phyloP scores from a whole-genome alignment of 2,329 filamentous ascomycete genomes.

The Esteya vermicola region DNA sequence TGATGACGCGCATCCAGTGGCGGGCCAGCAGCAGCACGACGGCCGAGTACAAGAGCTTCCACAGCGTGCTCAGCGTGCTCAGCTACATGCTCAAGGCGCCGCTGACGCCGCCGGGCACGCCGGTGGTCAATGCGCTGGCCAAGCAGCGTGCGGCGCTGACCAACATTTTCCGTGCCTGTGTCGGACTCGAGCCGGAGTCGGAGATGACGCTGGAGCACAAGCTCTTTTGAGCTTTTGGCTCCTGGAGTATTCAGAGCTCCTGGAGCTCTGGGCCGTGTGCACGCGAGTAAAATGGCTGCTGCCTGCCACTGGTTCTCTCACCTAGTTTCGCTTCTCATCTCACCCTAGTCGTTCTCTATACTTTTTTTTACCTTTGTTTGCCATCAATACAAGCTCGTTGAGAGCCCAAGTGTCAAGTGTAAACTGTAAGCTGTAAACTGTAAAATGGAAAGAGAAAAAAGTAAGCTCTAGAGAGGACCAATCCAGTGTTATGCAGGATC shows the following conservation, averaged over 20 bases:
- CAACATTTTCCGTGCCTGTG: slow-evolving; percentile 97
- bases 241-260: too few species aligned
- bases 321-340: neutral
- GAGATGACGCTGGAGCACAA: slow-evolving; percentile 99
- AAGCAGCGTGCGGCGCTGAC: slow-evolving; percentile 92
- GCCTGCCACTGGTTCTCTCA: too few species aligned
- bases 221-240: slow-evolving; percentile 72
- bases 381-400: too few species aligned
- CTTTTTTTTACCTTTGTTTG: too few species aligned
- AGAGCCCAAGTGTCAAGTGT: too few species aligned
- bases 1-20: slow-evolving; percentile 98
- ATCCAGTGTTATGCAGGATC: too few species aligned
- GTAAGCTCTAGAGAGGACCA: too few species aligned
- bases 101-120: slow-evolving; percentile 83
- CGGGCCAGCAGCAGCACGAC: slow-evolving; percentile 42
- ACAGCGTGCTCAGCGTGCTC: slow-evolving; percentile 89
- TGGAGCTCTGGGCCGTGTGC: too few species aligned
- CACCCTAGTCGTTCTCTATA: neutral
- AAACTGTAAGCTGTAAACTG: too few species aligned
- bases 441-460: too few species aligned
- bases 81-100: slow-evolving; percentile 99
- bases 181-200: slow-evolving; percentile 91
- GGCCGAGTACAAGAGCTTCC: slow-evolving; percentile 77
- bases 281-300: too few species aligned
- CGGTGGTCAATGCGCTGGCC: slow-evolving; percentile 85